These are phyloP conservation scores for Albugo laibachii DNA, from an alignment of 352 stramenopile genomes.

Conservation along the genomic window DNA sequence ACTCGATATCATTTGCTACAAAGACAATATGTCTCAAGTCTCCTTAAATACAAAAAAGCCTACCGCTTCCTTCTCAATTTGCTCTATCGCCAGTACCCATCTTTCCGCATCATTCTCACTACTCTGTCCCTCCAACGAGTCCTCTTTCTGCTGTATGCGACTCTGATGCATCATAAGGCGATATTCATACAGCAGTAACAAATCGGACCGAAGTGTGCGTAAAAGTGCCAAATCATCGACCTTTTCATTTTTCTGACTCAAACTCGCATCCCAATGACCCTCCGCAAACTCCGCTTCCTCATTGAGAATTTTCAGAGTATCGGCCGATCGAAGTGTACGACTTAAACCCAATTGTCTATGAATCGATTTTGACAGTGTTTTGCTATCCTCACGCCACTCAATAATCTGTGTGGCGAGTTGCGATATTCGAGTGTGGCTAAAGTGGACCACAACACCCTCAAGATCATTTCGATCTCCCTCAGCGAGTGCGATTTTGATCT, in stretches of 20 bases:
- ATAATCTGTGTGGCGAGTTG: slow-evolving; percentile 25
- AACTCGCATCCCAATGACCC: slow-evolving; percentile 13
- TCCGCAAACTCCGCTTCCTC: neutral
- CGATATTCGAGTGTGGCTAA: slow-evolving; percentile 20
- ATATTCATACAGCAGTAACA: slow-evolving; percentile 39
- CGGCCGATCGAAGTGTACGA: slow-evolving; percentile 30
- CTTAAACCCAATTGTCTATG: slow-evolving; percentile 50
- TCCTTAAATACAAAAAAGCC: slow-evolving; percentile 1
- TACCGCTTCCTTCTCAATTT: slow-evolving; percentile 20
- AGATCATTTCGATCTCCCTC: slow-evolving; percentile 29
- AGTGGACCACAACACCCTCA: slow-evolving; percentile 4
- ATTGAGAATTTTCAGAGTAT: slow-evolving; percentile 12
- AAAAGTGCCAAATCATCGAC: slow-evolving; percentile 20
- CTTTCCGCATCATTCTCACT: slow-evolving; percentile 6
- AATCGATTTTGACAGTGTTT: slow-evolving; percentile 47
- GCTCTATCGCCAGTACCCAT: slow-evolving; percentile 2
- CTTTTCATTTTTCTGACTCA: slow-evolving; percentile 20
- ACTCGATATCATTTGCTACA: too few species aligned
- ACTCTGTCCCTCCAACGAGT: slow-evolving; percentile 1
- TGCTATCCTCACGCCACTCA: slow-evolving; percentile 55
- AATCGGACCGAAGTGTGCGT: slow-evolving; percentile 30
- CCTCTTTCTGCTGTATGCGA: neutral
- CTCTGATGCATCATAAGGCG: slow-evolving; percentile 16
- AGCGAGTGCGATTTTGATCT: slow-evolving; percentile 26
- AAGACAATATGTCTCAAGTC: too few species aligned